Evolutionary conservation across 1,139 yeast species (phyloP).

Genomic region (Neolecta irregularis): DNA sequence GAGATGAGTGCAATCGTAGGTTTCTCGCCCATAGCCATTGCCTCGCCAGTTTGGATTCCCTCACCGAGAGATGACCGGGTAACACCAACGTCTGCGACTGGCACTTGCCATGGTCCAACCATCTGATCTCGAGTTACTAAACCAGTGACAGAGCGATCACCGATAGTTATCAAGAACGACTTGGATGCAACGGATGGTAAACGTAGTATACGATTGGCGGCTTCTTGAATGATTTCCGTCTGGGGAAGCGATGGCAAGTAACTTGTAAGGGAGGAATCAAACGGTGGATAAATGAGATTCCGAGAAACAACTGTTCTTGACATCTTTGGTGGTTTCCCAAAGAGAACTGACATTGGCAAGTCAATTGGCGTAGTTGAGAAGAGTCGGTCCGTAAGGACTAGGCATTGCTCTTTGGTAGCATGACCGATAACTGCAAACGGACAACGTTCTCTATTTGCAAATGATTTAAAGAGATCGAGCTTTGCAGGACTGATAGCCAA

Average conservation of each 20-base stretch:
- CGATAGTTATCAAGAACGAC: slow-evolving; percentile 86
- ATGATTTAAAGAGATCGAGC: slow-evolving; percentile 50
- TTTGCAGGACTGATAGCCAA: slow-evolving; percentile 79
- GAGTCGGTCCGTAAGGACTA: slow-evolving; percentile 65
- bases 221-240: slow-evolving; percentile 30
- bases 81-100: slow-evolving; percentile 98
- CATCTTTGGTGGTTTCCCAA: slow-evolving; percentile 96
- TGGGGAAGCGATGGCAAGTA: slow-evolving; percentile 21
- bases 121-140: slow-evolving; percentile 94
- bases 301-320: slow-evolving; percentile 59
- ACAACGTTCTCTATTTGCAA: slow-evolving; percentile 92
- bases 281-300: slow-evolving; percentile 34
- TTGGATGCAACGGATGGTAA: slow-evolving; percentile 94
- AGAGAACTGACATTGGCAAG: slow-evolving; percentile 88
- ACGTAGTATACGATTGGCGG: slow-evolving; percentile 66
- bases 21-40: slow-evolving; percentile 93
- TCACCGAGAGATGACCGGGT: slow-evolving; percentile 83
- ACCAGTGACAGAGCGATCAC: slow-evolving; percentile 94
- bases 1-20: slow-evolving; percentile 81
- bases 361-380: slow-evolving; percentile 77
- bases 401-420: slow-evolving; percentile 76
- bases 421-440: slow-evolving; percentile 91
- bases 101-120: slow-evolving; percentile 99
- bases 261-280: slow-evolving; percentile 28
- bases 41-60: slow-evolving; percentile 74